Conservation (phyloP, 345 rosid species). For the Pelargonium nanum region DNA sequence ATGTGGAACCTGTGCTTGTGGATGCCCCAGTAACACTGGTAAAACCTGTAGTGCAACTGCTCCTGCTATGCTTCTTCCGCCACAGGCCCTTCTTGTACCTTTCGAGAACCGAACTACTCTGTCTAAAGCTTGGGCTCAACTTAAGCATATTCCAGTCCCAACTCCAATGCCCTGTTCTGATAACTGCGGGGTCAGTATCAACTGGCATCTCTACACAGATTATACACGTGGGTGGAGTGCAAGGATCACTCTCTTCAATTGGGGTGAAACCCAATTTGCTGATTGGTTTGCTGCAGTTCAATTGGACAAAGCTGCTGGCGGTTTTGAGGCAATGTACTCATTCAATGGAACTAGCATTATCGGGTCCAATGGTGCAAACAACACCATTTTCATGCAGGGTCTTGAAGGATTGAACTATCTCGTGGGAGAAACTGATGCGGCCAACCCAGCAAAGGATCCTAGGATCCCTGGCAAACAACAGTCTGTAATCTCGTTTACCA, state of each 20-base stretch:
- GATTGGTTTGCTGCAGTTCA: constrained; percentile 90
- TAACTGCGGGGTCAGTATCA: constrained; percentile 85
- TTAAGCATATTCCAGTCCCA: constrained; percentile 51
- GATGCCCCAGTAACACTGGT: constrained; percentile 48
- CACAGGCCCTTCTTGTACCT: constrained; percentile 72
- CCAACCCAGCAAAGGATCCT: constrained; percentile 47
- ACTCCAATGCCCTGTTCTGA: constrained; percentile 80
- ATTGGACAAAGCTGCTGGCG: constrained; percentile 53
- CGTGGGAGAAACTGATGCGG: constrained; percentile 51
- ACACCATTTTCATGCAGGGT: constrained; percentile 71
- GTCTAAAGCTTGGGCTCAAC: constrained; percentile 51
- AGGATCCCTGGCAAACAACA: constrained; percentile 94
- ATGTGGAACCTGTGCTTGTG: constrained; percentile 81
- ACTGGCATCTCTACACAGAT: constrained; percentile 80
- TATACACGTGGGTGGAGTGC: constrained; percentile 77
- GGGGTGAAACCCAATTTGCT: constrained; percentile 58
- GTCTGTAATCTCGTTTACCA: constrained; percentile 70
- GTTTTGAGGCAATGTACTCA: constrained; percentile 69
- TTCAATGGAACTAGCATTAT: constrained; percentile 50
- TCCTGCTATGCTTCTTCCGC: constrained; percentile 70
- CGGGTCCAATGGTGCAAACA: constrained; percentile 38
- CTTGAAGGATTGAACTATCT: constrained; percentile 70
- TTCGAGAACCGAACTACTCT: constrained; percentile 68
- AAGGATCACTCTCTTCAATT: constrained; percentile 80
- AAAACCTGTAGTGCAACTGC: constrained; percentile 57